Conservation (phyloP, 352 stramenopile species). For the Pythium rhizo-oryzae region DNA sequence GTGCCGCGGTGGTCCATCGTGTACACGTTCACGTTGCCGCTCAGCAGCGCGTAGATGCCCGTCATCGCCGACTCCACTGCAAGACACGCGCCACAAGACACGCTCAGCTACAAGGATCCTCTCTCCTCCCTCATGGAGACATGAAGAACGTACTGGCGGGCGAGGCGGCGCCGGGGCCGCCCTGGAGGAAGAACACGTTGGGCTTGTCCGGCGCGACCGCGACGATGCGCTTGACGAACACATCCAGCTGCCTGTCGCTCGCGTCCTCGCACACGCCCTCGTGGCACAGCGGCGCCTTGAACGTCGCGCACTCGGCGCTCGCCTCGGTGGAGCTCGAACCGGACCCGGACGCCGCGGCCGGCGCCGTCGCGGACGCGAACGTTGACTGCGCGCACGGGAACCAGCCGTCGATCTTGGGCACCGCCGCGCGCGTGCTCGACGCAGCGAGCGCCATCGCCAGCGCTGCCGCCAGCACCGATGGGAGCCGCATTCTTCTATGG, state of each 20-base stretch:
- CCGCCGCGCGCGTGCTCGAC: not conserved
- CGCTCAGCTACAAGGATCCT: too few species aligned
- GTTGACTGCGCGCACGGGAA: slow-evolving; percentile 34
- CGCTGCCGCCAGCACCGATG: not conserved
- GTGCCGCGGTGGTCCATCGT: slow-evolving; percentile 42
- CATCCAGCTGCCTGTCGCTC: slow-evolving; percentile 35
- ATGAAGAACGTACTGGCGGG: slow-evolving; percentile 17
- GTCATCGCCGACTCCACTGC: slow-evolving; percentile 36
- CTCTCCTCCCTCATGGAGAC: too few species aligned
- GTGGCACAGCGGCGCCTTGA: slow-evolving; percentile 46
- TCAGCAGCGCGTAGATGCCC: slow-evolving; percentile 13
- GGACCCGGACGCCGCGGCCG: not conserved
- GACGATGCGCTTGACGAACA: slow-evolving; percentile 52
- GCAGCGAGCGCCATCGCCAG: not conserved
- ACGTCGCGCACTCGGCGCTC: slow-evolving; percentile 42
- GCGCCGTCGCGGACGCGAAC: slow-evolving; percentile 5
- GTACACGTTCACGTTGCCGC: slow-evolving; percentile 29
- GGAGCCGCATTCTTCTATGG: not conserved
- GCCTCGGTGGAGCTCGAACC: not conserved
- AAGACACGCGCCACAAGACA: not conserved
- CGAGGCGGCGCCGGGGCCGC: slow-evolving; percentile 23
- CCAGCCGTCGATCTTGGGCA: slow-evolving; percentile 45
- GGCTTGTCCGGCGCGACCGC: slow-evolving; percentile 11
- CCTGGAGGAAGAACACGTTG: slow-evolving; percentile 31
- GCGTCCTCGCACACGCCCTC: slow-evolving; percentile 36